A percentile compares a stretch with the other conserved stretches of the same genome.
Evolutionary conservation across 2,329 filamentous ascomycete species (phyloP).

Genomic region (Ceratocystis cubensis): DNA sequence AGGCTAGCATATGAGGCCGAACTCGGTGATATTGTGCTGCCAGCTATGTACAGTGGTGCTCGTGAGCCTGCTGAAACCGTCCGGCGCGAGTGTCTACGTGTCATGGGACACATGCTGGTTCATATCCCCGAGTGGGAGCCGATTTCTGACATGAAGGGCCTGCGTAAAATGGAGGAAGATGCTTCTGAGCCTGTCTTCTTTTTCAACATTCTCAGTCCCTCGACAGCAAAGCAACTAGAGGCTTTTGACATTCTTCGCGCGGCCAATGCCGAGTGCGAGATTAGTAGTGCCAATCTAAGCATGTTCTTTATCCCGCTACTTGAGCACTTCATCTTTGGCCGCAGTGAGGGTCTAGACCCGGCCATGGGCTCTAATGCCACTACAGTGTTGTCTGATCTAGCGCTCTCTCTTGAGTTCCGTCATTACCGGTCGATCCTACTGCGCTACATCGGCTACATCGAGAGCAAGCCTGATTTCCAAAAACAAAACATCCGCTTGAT

Average conservation of each 20-base stretch:
- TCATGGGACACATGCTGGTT: constrained; percentile 67
- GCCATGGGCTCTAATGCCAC: constrained; percentile 78
- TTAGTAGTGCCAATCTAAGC: constrained; percentile 66
- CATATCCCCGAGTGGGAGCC: constrained; percentile 56
- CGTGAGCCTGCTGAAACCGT: constrained; percentile 73
- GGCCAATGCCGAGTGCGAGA: constrained; percentile 49
- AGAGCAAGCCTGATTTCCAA: constrained; percentile 66
- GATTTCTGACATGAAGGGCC: constrained; percentile 58
- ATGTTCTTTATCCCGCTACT: constrained; percentile 83
- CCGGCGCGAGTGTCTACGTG: constrained; percentile 64
- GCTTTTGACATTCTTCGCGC: constrained; percentile 65
- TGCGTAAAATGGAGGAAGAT: constrained; percentile 44
- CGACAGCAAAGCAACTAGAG: constrained; percentile 71
- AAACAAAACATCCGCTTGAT: constrained; percentile 77
- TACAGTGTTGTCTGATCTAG: constrained; percentile 62
- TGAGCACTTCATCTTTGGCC: constrained; percentile 86
- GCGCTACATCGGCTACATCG: constrained; percentile 71
- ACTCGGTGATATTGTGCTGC: constrained; percentile 54
- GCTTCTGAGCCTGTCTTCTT: constrained; percentile 70
- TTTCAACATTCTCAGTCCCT: constrained; percentile 80
- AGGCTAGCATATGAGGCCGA: constrained; percentile 43
- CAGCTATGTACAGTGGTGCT: constrained; percentile 63
- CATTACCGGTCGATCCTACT: constrained; percentile 78
- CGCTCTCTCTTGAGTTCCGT: constrained; percentile 71
- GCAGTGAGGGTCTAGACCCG: constrained; percentile 65